Evolutionary conservation across 1,284 basidiomycete genomes (phyloP), one percentile per base, ranked within the genome.

Genomic region (Xerocomus minutiporus): DNA sequence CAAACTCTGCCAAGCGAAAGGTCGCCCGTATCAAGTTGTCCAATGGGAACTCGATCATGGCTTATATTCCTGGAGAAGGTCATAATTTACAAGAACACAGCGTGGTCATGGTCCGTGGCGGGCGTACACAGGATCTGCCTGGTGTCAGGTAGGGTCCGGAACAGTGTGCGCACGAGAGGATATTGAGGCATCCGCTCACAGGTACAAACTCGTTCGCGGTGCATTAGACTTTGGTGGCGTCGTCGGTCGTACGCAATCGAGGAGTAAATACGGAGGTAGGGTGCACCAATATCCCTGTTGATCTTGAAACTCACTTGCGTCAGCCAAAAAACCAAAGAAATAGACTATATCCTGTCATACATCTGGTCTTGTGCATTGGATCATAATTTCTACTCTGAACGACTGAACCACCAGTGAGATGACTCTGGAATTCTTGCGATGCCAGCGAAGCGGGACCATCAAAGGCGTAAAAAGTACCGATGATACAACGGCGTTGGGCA

Each of bases 81-180:
- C 96, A 99, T 71, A 98, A 97, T 69, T 72, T 99, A 64, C 97
- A 99, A 75, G 97, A 99, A 70, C 97, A 99, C 68, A 89, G 86
- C 68, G 97, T 99, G 2, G 95, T 99, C 4, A 73, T 98, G 41
- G 83, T 99, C 20, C 78, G 95, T 64, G 97, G 97, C 12, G 97
- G 97, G 8, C 83, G 94, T 74, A 88, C 94, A 3, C 95, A 98
- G 77, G 97, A 99, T 84, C 80, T 98, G 68, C 95, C 95, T 35
- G 94, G 95, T 82, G 89, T 97, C 32, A 84, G 89, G 94, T 96
- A 67, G 56, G 31, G 90, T 76, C 29, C 9, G 4, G 7, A 17
- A 28, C n/a, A 5, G 12, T 26, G 25, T 40, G 15, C 13, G 13
- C 13, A 8, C 26, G 3, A 43, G 32, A 32, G 44, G 32, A 43